These are phyloP conservation scores for Magnolia sinica DNA, from an alignment of 164 flowering plant species.

Conservation along the genomic window DNA sequence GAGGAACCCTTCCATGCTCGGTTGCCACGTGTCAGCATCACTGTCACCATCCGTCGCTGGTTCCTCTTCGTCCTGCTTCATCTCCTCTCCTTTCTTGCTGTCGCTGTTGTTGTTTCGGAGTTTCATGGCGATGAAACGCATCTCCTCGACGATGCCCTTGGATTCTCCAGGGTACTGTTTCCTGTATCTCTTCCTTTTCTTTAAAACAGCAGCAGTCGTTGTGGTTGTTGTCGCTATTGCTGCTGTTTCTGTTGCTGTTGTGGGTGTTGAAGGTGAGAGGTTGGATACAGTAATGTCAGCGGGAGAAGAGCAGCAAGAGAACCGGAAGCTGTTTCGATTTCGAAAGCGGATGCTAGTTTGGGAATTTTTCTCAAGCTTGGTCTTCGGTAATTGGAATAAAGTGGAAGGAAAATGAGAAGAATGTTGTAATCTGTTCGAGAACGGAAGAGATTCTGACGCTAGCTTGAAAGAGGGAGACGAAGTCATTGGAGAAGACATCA, in stretches of 20 bases:
- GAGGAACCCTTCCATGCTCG: slow-evolving; percentile 68
- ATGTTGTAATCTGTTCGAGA: neutral
- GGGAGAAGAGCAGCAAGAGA: slow-evolving; percentile 20
- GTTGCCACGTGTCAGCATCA: slow-evolving; percentile 52
- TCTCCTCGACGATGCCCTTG: slow-evolving; percentile 80
- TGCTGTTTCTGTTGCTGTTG: neutral
- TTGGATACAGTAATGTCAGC: neutral
- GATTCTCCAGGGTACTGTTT: slow-evolving; percentile 80
- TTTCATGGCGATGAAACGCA: slow-evolving; percentile 92
- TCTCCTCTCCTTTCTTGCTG: neutral
- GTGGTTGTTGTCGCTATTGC: neutral
- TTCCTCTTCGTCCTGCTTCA: slow-evolving; percentile 3
- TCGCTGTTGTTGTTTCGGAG: slow-evolving; percentile 44
- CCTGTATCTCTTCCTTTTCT: slow-evolving; percentile 67
- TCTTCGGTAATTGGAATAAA: neutral
- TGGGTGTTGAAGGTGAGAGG: neutral
- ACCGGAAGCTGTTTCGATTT: neutral
- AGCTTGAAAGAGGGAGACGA: neutral
- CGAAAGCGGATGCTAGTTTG: neutral
- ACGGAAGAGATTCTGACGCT: neutral
- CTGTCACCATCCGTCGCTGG: slow-evolving; percentile 10
- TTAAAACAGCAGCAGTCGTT: slow-evolving; percentile 26
- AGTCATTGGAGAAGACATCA: neutral
- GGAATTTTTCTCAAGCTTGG: neutral
- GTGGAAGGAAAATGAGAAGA: neutral